A percentile compares a stretch with the other conserved stretches of the same genome.
phyloP scores from a whole-genome alignment of 2,329 filamentous ascomycete species.

The Hymenoscyphus salicellus region DNA sequence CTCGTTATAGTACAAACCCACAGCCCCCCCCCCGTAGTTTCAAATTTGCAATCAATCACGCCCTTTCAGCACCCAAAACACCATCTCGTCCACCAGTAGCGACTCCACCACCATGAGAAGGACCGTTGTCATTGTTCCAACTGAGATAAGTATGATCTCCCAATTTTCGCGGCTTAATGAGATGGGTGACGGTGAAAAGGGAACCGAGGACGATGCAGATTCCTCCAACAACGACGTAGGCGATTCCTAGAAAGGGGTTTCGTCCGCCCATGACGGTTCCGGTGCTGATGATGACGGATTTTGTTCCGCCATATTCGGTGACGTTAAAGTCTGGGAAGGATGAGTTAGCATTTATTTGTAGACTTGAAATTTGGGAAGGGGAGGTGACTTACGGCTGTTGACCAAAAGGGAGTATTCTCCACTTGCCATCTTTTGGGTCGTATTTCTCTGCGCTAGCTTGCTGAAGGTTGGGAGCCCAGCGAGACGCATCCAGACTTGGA shows the following conservation, averaged over 20 bases:
- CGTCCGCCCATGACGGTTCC: conserved; percentile 90
- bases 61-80: conserved; percentile 10
- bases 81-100: conserved; percentile 54
- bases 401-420: conserved; percentile 78
- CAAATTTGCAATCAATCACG: not conserved
- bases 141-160: conserved; percentile 96
- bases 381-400: conserved; percentile 62
- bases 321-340: conserved; percentile 70
- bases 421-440: conserved; percentile 60
- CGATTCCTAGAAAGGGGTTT: conserved; percentile 94
- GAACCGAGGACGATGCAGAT: conserved; percentile 86
- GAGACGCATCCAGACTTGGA: conserved; percentile 99
- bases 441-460: conserved; percentile 85
- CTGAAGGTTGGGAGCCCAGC: conserved; percentile 91
- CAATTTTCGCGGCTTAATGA: conserved; percentile 93
- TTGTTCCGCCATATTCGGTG: conserved; percentile 75
- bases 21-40: not conserved
- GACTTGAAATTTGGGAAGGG: not conserved
- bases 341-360: not conserved
- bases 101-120: conserved; percentile 44
- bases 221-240: conserved; percentile 90
- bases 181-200: conserved; percentile 84
- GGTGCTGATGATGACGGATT: conserved; percentile 85
- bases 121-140: conserved; percentile 73
- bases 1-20: conserved; percentile 1